Base-by-base conservation (phyloP, 352 stramenopile species). In the Phytopythium helicoides region DNA sequence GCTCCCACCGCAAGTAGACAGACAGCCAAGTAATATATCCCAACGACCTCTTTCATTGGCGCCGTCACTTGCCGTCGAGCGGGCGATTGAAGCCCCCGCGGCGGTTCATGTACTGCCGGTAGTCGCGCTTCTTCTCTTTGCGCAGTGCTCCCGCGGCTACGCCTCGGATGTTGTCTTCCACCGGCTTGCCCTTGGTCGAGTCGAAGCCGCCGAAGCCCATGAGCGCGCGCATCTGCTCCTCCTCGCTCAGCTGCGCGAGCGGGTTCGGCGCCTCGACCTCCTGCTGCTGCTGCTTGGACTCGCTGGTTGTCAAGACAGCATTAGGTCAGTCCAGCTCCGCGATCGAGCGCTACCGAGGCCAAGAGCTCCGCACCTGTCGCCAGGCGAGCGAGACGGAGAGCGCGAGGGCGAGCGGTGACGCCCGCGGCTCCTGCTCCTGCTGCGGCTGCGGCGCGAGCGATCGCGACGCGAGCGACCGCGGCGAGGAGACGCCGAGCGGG, bases 81-180 rank as follows among this genome's bases (percentile, higher is more conserved):
- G 90, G 88, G 16, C 89, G 73, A 65, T 98, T 98, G 66, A 98
- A 98, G 44, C 95, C 94, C 38, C 91, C 92, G 64, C 96, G 95
- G 49, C 95, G 84, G 74, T 98, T 98, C 95, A 98, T 99, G 71
- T 98, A 98, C 70, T 99, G 94, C 22, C 96, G 75, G 77, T 98
- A 98, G 64, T 98, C 94, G 36, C 94, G 75, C 59, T 96, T 96
- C 52, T 85, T 96, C 56, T 97, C 95, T 42, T 94, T 96, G 37
- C 81, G 74, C 10, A 80, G 71, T 6, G 76, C 87, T 11, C 96
- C 96, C 26, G 71, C 62, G 1, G 94, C 94, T 0, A 88, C 78
- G 18, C 78, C 76, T 0, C 62, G 71, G 35, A 87, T 52, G 74
- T 99, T 99, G 66, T 98, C 94, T 11, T 92, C 76, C n/a, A 99